These are phyloP conservation scores for Pinus albicaulis DNA, from an alignment of 75 land plant species.

Conservation along the genomic window DNA sequence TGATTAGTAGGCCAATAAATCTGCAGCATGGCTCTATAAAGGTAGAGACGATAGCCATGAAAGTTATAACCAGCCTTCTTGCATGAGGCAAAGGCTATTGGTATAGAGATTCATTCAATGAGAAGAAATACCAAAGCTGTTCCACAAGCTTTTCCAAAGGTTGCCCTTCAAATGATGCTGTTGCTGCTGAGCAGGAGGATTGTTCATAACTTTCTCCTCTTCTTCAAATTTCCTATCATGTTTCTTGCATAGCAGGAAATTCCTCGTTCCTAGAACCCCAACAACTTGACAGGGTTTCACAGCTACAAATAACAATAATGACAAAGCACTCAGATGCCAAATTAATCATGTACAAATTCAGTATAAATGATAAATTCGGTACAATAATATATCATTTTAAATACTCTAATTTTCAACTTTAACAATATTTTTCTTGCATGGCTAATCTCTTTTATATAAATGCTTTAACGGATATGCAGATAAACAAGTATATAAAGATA, in stretches of 20 bases:
- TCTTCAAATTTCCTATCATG: slow-evolving; percentile 7
- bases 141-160: neutral
- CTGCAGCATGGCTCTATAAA: too few species aligned
- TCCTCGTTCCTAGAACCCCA: slow-evolving; percentile 40
- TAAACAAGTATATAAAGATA: neutral
- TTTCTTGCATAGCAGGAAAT: slow-evolving; percentile 63
- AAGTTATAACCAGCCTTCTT: too few species aligned
- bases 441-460: neutral
- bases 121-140: slow-evolving; percentile 8
- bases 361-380: neutral
- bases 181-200: neutral
- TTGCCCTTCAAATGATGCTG: neutral
- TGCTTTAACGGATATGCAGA: neutral
- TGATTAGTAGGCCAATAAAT: too few species aligned
- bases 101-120: neutral
- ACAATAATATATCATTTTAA: neutral
- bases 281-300: slow-evolving; percentile 40
- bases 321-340: neutral
- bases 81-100: too few species aligned
- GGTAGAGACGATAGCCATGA: too few species aligned
- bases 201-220: neutral
- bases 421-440: too few species aligned
- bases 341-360: neutral
- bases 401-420: neutral
- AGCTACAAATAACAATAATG: slow-evolving; percentile 20